Evolutionary conservation across 2,329 filamentous ascomycete species (phyloP).

Genomic region (Sphaceloma murrayae): DNA sequence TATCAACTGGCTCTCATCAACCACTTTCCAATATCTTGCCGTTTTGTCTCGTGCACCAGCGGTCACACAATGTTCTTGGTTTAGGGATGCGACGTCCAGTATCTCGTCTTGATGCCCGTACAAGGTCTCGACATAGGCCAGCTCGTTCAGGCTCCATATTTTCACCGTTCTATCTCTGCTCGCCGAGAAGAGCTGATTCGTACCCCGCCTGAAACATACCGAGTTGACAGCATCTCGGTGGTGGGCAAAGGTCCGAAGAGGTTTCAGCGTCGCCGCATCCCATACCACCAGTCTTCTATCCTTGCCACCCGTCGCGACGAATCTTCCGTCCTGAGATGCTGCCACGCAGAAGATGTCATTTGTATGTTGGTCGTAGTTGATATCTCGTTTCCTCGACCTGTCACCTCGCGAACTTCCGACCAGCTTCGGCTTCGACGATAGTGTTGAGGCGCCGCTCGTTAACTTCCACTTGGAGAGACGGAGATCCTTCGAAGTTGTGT

Average conservation of each 20-base stretch:
- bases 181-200: conserved; percentile 83
- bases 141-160: conserved; percentile 83
- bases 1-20: conserved; percentile 89
- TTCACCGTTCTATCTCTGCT: conserved; percentile 91
- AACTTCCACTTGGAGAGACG: conserved; percentile 84
- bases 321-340: conserved; percentile 81
- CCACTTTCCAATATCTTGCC: conserved; percentile 88
- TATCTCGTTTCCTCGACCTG: conserved; percentile 50
- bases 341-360: conserved; percentile 74
- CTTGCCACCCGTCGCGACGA: conserved; percentile 77
- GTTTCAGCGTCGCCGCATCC: conserved; percentile 68
- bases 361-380: conserved; percentile 60
- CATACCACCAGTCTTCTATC: conserved; percentile 82
- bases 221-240: conserved; percentile 82
- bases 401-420: conserved; percentile 56
- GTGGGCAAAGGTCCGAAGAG: conserved; percentile 76
- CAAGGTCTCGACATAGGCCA: conserved; percentile 89
- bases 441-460: conserved; percentile 33
- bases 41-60: conserved; percentile 88
- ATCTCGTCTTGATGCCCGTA: conserved; percentile 94
- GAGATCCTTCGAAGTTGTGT: conserved; percentile 80
- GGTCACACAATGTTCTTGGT: conserved; percentile 79
- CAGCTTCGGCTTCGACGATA: conserved; percentile 48
- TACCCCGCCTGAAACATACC: conserved; percentile 62
- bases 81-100: conserved; percentile 70